Evolutionary conservation across 768 basidiomycete species (phyloP).

Genomic region (Asterophora parasitica): DNA sequence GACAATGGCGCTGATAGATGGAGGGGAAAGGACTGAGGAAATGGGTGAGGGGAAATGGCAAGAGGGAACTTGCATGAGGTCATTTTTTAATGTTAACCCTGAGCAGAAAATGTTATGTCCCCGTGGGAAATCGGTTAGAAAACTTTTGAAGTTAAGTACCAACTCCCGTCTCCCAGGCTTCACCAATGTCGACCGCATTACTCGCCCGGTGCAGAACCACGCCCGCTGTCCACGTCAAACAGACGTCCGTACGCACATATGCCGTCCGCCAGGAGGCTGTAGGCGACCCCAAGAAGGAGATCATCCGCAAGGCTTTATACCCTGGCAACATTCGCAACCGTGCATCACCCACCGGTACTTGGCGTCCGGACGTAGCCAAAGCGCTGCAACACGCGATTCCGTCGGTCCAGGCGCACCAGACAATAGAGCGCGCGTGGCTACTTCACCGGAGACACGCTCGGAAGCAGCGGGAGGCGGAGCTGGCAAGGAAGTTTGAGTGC

Average conservation of each 20-base stretch:
- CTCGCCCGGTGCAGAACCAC: conserved; percentile 29
- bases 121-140: conserved; percentile 14
- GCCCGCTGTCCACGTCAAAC: conserved; percentile 28
- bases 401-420: conserved; percentile 84
- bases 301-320: conserved; percentile 77
- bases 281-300: conserved; percentile 61
- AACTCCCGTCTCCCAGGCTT: too few relatives aligned
- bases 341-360: conserved; percentile 73
- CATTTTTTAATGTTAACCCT: too few relatives aligned
- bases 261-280: conserved; percentile 38
- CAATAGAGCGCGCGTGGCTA: conserved; percentile 87
- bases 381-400: conserved; percentile 83
- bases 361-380: conserved; percentile 75
- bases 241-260: conserved; percentile 29
- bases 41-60: too few relatives aligned
- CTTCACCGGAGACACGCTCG: conserved; percentile 75
- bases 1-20: too few relatives aligned
- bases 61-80: too few relatives aligned
- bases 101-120: not conserved
- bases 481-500: conserved; percentile 70
- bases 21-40: too few relatives aligned
- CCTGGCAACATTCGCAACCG: conserved; percentile 69
- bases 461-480: conserved; percentile 60
- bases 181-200: conserved; percentile 26
- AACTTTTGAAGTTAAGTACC: conserved; percentile 3